Base-by-base conservation (phyloP, 2,329 filamentous ascomycete species). In the Septoria petroselini region DNA sequence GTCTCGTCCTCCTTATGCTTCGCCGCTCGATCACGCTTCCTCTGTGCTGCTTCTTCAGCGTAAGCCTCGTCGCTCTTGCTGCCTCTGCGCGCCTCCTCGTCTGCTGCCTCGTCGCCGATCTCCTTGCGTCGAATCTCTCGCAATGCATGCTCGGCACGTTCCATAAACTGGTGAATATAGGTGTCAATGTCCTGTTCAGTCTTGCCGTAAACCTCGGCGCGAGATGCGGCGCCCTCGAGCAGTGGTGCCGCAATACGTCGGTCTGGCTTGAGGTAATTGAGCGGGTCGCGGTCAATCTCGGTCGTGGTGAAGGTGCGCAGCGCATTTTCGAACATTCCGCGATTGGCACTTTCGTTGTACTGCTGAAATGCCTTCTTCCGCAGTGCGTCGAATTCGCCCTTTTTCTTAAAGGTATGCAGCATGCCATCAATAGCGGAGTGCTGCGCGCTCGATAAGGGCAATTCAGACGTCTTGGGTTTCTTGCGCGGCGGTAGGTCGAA, bases 381-480 rank as follows among this genome's bases (percentile, higher is more conserved):
- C 56, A 91, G 79, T 11, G 78, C 74, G 69, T 93, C 88, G 64
- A 91, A 93, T 50, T 86, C 85, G 53, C 88, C 88, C 69, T 88
- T 89, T 72, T 91, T 91, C 71, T 91, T 91, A 73, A 91, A 91
- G 8, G 80, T 84, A 64, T 88, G 84, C n/a, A 86, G 80, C 17
- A 91, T 77, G 12, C 77, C 79, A 60, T 91, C 86, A 49, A 91
- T 88, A 1, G 84, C 83, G 1, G 80, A 78, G 57, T 85, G 78
- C 44, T 88, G 87, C n/a, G 82, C 78, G 2, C 84, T 85, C 4
- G 85, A 80, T 15, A 91, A 71, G 1, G 87, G 87, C 14, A 91
- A 75, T 60, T 91, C 87, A 0, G 84, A 84, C 2, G 85, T 80
- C 67, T 88, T 88, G 66, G 85, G 81, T 62, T 82, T 85, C 60